Base-by-base conservation (phyloP, 148 eudicot genomes). In the Tetragonia tetragonoides region DNA sequence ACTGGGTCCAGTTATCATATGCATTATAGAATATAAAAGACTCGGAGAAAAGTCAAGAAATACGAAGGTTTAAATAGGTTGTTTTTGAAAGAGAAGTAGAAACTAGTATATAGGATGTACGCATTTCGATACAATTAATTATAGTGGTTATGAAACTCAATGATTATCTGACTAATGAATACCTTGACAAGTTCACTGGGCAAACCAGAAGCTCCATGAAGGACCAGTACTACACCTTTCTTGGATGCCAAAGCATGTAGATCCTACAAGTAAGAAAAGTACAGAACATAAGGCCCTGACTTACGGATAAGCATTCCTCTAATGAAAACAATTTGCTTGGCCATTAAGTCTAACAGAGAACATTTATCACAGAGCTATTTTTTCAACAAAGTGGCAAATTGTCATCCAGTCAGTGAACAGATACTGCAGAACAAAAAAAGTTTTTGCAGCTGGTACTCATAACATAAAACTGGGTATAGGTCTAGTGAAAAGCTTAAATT, bases 151-250 rank as follows among this genome's bases (percentile, higher is more conserved):
- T 41, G 2, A 2, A 76, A 65, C 7, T 12, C 9, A 23, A 76
- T 41, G 76, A 11, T 59, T 21, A 38, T 44, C 2, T 18, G 17
- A 49, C 20, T 8, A 18, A 24, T 20, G 37, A 59, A 61, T 87
- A 95, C 99, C 97, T 91, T 86, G 78, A 95, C 70, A 60, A 91
- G 89, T 80, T 91, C 88, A 83, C 83, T 74, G 53, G 90, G 85
- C 81, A 95, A 78, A 82, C 99, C 99, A 74, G 99, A 96, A 80
- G 99, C 99, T 34, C 99, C 99, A 75, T 95, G 99, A 70, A 95
- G 97, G 78, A 95, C 99, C 40, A 95, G 87, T 80, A 85, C 78
- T 66, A 95, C 92, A 73, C 90, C 89, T 72, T 88, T 91, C 77
- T 87, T 80, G 64, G 94, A 89, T 57, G 90, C 74, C 87, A 93